These are phyloP conservation scores for Ambrosia trifida DNA, from an alignment of 129 eudicot genomes.

Conservation along the genomic window DNA sequence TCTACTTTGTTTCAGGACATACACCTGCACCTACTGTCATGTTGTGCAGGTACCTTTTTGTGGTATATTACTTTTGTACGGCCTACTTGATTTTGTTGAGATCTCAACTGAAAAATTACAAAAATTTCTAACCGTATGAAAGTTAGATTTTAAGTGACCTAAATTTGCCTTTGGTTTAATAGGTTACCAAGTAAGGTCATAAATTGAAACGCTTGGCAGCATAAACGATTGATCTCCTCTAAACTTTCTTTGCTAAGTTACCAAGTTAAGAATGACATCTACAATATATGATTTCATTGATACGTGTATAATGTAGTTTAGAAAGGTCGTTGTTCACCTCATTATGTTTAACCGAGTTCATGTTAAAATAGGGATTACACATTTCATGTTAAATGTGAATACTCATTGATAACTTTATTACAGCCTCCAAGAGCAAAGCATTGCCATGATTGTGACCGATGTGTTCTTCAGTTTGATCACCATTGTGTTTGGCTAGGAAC, in stretches of 20 bases:
- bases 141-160: constrained; percentile 3
- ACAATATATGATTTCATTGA: neutral
- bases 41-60: constrained; percentile 75
- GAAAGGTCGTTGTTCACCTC: neutral
- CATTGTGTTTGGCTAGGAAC: constrained; percentile 99
- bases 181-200: constrained; percentile 17
- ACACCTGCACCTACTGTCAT: constrained; percentile 79
- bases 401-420: constrained; percentile 26
- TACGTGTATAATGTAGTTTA: neutral
- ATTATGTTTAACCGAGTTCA: neutral
- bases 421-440: constrained; percentile 99
- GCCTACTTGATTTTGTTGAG: constrained; percentile 10
- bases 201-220: neutral
- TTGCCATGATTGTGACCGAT: constrained; percentile 98
- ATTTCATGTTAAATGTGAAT: neutral
- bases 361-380: neutral
- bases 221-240: neutral
- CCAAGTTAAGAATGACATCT: constrained; percentile 6
- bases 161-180: neutral
- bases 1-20: constrained; percentile 55
- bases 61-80: constrained; percentile 11
- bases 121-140: constrained; percentile 2
- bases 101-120: neutral
- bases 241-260: constrained; percentile 5
- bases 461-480: constrained; percentile 99